phyloP scores from a whole-genome alignment of 75 land plant species.

The Sequoiadendron giganteum region DNA sequence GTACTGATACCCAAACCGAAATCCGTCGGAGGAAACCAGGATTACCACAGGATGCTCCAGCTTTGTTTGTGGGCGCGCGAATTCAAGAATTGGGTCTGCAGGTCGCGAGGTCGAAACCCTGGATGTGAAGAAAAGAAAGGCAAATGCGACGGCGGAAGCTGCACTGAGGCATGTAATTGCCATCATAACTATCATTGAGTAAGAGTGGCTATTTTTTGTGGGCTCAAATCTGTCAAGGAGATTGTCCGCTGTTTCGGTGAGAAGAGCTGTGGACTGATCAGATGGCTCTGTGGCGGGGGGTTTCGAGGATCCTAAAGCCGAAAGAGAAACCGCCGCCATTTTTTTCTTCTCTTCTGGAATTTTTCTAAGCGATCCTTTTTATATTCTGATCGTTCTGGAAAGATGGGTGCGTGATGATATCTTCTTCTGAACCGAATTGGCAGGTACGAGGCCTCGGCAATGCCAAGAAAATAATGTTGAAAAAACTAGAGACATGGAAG shows the following conservation, averaged over 20 bases:
- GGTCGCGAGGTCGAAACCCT: neutral
- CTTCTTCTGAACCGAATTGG: neutral
- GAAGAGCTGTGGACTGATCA: slow-evolving; percentile 8
- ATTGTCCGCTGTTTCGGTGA: neutral
- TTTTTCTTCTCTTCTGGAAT: neutral
- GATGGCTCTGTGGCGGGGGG: neutral
- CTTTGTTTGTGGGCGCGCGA: slow-evolving; percentile 47
- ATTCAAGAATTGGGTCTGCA: neutral
- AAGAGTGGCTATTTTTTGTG: neutral
- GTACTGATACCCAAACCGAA: slow-evolving; percentile 88
- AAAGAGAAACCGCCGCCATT: slow-evolving; percentile 3
- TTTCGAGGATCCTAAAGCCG: neutral
- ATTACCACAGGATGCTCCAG: slow-evolving; percentile 66
- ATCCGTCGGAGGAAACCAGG: slow-evolving; percentile 85
- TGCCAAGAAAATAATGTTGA: no score
- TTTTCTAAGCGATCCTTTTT: neutral
- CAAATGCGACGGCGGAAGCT: slow-evolving; percentile 9
- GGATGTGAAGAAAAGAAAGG: slow-evolving; percentile 28
- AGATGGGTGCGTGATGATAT: no score
- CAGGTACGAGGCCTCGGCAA: neutral
- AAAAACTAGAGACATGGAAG: neutral
- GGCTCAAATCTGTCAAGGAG: neutral
- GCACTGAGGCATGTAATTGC: neutral
- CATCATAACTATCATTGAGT: neutral
- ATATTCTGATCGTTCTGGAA: neutral